Percentiles rank a stretch among this genome's conserved stretches.
Conservation (phyloP, 1,139 yeast genomes). For the Saccharomyces pastorianus region DNA sequence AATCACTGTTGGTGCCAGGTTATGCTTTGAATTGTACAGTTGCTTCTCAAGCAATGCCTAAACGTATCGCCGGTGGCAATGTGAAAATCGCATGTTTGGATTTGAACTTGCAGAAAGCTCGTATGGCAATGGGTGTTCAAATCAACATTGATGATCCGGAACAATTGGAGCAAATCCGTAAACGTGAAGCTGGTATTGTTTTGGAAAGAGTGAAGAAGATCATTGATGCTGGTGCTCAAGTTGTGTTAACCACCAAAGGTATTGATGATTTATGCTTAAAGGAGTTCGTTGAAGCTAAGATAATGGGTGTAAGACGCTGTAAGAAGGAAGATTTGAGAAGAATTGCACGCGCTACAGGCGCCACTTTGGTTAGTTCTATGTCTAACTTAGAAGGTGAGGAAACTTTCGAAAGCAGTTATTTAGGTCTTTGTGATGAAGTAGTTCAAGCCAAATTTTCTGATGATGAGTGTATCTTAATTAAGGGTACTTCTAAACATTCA, state of each 20-base stretch:
- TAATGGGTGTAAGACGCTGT: slow-evolving; percentile 97
- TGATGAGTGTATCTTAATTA: slow-evolving; percentile 91
- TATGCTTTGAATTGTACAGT: slow-evolving; percentile 96
- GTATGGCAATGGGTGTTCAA: slow-evolving; percentile 98
- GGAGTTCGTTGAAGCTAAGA: slow-evolving; percentile 90
- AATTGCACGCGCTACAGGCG: slow-evolving; percentile 97
- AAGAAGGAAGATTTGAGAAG: slow-evolving; percentile 93
- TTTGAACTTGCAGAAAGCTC: slow-evolving; percentile 88
- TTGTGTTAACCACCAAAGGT: slow-evolving; percentile 93
- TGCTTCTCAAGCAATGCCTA: slow-evolving; percentile 95
- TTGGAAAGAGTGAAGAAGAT: slow-evolving; percentile 83
- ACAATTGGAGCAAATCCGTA: slow-evolving; percentile 89
- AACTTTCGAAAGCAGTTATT: slow-evolving; percentile 76
- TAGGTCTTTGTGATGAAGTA: slow-evolving; percentile 91
- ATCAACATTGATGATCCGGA: slow-evolving; percentile 96
- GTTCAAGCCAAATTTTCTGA: slow-evolving; percentile 87
- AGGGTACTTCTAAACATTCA: slow-evolving; percentile 90
- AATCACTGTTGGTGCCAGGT: slow-evolving; percentile 81
- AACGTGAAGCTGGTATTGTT: slow-evolving; percentile 87
- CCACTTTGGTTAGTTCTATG: slow-evolving; percentile 77
- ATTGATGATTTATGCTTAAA: slow-evolving; percentile 94
- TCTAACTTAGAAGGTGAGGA: slow-evolving; percentile 97
- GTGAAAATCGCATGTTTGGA: slow-evolving; percentile 84
- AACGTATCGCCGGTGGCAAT: slow-evolving; percentile 50
- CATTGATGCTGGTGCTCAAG: slow-evolving; percentile 91